These are phyloP conservation scores for Taxillus chinensis DNA, from an alignment of 164 flowering plant species.

Conservation along the genomic window DNA sequence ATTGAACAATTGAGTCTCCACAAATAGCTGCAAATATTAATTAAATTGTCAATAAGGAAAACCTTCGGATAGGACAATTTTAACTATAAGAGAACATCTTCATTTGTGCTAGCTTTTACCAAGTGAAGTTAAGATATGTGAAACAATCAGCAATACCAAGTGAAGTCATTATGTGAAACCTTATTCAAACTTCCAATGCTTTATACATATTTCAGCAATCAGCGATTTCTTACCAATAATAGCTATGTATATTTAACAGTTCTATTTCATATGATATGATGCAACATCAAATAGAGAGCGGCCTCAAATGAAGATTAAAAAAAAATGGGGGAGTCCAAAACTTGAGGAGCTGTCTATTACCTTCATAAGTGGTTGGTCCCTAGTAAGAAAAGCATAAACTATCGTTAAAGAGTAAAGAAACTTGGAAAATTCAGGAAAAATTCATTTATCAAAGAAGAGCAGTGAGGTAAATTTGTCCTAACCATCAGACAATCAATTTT, in stretches of 20 bases:
- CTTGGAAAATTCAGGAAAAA: slow-evolving; percentile 33
- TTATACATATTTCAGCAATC: too few relatives aligned
- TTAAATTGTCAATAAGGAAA: too few relatives aligned
- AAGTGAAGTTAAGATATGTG: too few relatives aligned
- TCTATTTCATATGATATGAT: neutral
- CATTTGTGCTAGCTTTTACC: too few relatives aligned
- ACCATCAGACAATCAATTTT: neutral
- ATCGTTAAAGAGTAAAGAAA: slow-evolving; percentile 87
- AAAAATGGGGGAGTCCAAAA: neutral
- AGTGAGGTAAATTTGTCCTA: neutral
- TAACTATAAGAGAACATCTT: too few relatives aligned
- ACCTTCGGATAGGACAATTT: too few relatives aligned
- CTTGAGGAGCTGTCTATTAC: slow-evolving; percentile 24
- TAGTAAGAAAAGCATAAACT: slow-evolving; percentile 76
- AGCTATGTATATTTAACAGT: too few relatives aligned
- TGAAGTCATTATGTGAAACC: neutral
- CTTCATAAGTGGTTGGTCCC: slow-evolving; percentile 73
- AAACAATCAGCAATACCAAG: neutral
- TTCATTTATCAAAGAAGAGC: neutral
- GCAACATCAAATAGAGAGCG: neutral
- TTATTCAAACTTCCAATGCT: neutral
- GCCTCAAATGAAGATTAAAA: neutral
- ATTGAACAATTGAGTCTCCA: slow-evolving; percentile 76
- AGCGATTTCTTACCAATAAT: too few relatives aligned
- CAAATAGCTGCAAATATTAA: slow-evolving; percentile 54